phyloP scores from a whole-genome alignment of 495 filamentous ascomycete genomes.

The Bathelium albidoporum region DNA sequence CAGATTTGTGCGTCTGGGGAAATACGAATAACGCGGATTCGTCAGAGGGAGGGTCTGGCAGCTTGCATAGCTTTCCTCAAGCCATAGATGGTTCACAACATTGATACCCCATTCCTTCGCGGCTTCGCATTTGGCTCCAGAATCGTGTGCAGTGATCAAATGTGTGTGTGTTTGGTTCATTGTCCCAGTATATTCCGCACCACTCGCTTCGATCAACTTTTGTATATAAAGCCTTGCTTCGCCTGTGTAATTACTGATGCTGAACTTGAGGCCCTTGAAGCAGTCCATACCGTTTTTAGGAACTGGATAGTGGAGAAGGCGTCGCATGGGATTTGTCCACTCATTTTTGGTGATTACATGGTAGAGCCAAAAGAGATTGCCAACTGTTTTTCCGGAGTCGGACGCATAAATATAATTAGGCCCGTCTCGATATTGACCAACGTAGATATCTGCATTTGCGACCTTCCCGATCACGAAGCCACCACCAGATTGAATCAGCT shows the following conservation, averaged over 20 bases:
- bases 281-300: conserved; percentile 64
- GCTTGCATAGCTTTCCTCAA: conserved; percentile 92
- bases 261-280: conserved; percentile 66
- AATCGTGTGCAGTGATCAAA: conserved; percentile 77
- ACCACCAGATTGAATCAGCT: conserved; percentile 56
- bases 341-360: conserved; percentile 76
- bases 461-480: conserved; percentile 57
- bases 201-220: conserved; percentile 72
- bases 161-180: conserved; percentile 93
- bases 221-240: conserved; percentile 91
- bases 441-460: conserved; percentile 65
- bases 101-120: conserved; percentile 86
- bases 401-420: conserved; percentile 66
- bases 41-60: conserved; percentile 61
- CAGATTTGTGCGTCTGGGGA: conserved; percentile 80
- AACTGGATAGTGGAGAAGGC: conserved; percentile 83
- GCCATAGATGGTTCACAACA: conserved; percentile 90
- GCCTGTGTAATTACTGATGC: conserved; percentile 89
- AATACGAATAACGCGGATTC: conserved; percentile 63
- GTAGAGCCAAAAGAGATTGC: conserved; percentile 89
- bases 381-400: conserved; percentile 65
- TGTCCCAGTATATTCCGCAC: conserved; percentile 81
- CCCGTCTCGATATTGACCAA: conserved; percentile 82
- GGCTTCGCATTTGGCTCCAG: conserved; percentile 83
- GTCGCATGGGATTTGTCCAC: conserved; percentile 71